These are phyloP conservation scores for Starmerella floricola DNA, from an alignment of 805 yeast genomes.

Conservation along the genomic window DNA sequence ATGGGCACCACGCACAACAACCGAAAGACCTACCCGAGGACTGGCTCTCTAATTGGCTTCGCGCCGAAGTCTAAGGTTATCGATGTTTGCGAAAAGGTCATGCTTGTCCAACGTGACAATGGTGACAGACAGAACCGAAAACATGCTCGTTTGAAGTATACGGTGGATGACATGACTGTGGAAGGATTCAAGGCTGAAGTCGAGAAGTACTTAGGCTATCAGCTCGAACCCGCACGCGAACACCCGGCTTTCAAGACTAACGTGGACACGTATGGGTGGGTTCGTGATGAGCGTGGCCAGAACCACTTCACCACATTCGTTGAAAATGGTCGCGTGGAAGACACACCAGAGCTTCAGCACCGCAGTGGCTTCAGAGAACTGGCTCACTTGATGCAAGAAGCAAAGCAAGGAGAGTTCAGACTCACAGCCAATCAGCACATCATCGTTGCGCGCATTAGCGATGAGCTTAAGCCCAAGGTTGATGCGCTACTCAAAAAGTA, in stretches of 20 bases:
- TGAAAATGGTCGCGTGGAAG: conserved; percentile 94
- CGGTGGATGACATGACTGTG: conserved; percentile 87
- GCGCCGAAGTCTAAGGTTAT: conserved; percentile 55
- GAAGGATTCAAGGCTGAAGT: conserved; percentile 68
- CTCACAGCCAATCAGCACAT: conserved; percentile 94
- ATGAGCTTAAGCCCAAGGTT: conserved; percentile 49
- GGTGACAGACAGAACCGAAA: conserved; percentile 95
- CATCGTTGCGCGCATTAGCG: conserved; percentile 58
- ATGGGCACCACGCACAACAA: conserved; percentile 98
- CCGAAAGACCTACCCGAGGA: conserved; percentile 90
- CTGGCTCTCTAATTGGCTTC: conserved; percentile 80
- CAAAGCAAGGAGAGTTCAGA: conserved; percentile 59
- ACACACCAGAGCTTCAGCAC: conserved; percentile 80
- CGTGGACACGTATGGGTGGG: conserved; percentile 90
- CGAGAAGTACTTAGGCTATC: conserved; percentile 70
- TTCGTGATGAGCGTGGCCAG: conserved; percentile 57
- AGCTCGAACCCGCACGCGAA: conserved; percentile 56
- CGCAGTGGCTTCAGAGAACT: conserved; percentile 72
- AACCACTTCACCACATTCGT: conserved; percentile 90
- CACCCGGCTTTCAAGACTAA: conserved; percentile 68
- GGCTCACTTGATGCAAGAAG: conserved; percentile 52
- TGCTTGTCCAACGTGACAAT: conserved; percentile 86
- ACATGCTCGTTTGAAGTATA: conserved; percentile 94
- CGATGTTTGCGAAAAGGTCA: conserved; percentile 74
- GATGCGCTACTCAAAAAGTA: conserved; percentile 56